phyloP scores from a whole-genome alignment of 1,139 yeast genomes.

The Neolecta irregularis region DNA sequence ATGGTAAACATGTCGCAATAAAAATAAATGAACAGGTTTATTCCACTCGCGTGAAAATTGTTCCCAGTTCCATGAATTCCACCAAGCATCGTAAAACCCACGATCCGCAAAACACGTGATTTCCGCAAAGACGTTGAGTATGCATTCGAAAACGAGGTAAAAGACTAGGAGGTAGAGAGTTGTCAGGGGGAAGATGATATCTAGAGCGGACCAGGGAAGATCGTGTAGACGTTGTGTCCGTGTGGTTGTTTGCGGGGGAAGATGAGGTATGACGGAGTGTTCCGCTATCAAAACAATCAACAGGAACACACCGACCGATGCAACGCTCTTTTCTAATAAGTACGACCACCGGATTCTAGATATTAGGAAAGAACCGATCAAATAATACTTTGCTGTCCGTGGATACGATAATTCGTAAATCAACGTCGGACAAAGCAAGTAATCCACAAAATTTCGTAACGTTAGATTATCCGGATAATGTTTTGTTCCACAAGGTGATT shows the following conservation, averaged over 20 bases:
- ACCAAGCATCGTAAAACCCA: slow-evolving; percentile 90
- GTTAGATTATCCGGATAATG: slow-evolving; percentile 60
- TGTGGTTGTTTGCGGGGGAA: slow-evolving; percentile 20
- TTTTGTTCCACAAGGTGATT: slow-evolving; percentile 29
- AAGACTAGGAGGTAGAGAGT: slow-evolving; percentile 63
- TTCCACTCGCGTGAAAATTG: slow-evolving; percentile 93
- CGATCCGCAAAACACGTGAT: slow-evolving; percentile 75
- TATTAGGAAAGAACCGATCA: neutral
- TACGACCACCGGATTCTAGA: slow-evolving; percentile 47
- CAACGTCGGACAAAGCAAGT: slow-evolving; percentile 79
- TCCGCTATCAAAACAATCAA: slow-evolving; percentile 76
- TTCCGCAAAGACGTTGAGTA: slow-evolving; percentile 78
- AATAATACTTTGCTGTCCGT: slow-evolving; percentile 35
- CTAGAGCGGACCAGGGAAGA: slow-evolving; percentile 52
- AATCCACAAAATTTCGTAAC: slow-evolving; percentile 51
- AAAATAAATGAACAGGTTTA: slow-evolving; percentile 80
- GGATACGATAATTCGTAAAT: slow-evolving; percentile 67
- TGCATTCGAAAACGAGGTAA: slow-evolving; percentile 89
- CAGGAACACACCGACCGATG: slow-evolving; percentile 73
- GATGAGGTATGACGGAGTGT: slow-evolving; percentile 31
- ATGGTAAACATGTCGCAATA: slow-evolving; percentile 85
- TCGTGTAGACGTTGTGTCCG: slow-evolving; percentile 32
- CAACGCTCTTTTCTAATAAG: slow-evolving; percentile 50
- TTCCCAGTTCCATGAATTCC: slow-evolving; percentile 91
- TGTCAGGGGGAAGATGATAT: slow-evolving; percentile 54